Base-by-base conservation (phyloP, 1,139 yeast species). In the Ashbya aceris region DNA sequence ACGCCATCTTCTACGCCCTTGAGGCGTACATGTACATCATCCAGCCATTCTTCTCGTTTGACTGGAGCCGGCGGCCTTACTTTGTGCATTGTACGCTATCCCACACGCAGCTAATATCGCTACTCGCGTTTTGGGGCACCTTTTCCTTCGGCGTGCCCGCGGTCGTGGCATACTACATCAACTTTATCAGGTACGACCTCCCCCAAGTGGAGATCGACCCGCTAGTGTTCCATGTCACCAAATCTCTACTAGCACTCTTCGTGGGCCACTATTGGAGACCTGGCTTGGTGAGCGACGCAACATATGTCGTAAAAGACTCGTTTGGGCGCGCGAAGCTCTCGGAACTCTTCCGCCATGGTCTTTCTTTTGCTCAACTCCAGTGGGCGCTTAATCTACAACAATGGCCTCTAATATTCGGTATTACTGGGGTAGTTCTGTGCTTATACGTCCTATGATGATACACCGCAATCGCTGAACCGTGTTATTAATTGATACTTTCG, bases 181-280 rank as follows among this genome's bases (percentile, higher is more conserved):
- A 57, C 44, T 58, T 58, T 38, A 53, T 57, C 27, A 55, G 61
- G 36, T 55, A 56, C 40, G 61, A 56, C 30, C 44, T 55, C 28
- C 45, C 45, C 34, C 40, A 48, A 33, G 48, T 57, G 30, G 52
- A 53, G 37, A 34, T 55, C 34, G 62, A 58, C 41, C 62, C 62
- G 26, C 55, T 58, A 58, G 50, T 54, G 10, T 50, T 52, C 45
- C 55, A 57, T 40, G 36, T 58, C 30, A 38, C 51, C 30, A 58
- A 56, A 40, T 47, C 46, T 5, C 42, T 56, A 23, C 36, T 56
- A 13, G 47, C 53, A 29, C 40, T 48, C 20, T 32, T 49, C 34
- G 38, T 50, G 13, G 33, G 45, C 20, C 44, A 45, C 28, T 23
- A 34, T 7, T 38, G 41, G 40, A 37, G 39, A 31, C 43, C 46